Evolutionary conservation across 202 grass and related monocot species (phyloP).

Genomic region (Panicum hallii): DNA sequence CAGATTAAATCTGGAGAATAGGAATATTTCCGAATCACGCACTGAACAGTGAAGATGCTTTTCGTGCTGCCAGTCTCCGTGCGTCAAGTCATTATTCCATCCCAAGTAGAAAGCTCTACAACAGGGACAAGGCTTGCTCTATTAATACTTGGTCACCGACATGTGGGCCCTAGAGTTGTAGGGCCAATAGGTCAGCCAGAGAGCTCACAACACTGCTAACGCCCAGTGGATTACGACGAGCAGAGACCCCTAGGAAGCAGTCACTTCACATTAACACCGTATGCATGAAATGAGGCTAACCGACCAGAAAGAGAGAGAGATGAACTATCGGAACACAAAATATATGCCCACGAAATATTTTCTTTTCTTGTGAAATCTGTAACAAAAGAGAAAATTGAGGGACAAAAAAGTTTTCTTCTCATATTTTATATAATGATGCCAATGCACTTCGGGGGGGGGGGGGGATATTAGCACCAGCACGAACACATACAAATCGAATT

Average conservation of each 20-base stretch:
- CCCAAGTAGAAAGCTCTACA: background rate
- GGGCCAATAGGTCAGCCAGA: background rate
- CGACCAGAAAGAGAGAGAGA: background rate
- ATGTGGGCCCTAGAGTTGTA: background rate
- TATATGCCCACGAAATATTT: background rate
- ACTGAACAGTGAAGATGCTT: background rate
- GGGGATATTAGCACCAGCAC: background rate
- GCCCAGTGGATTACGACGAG: background rate
- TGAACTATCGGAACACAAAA: background rate
- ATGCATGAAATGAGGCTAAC: background rate
- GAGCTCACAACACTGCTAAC: background rate
- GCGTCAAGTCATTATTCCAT: background rate
- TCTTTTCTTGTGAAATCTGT: background rate
- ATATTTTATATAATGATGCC: too few species aligned
- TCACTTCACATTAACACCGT: background rate
- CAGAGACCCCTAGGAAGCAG: background rate
- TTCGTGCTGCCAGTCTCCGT: background rate
- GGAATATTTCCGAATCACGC: background rate
- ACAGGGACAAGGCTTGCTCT: background rate
- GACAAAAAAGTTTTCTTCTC: background rate
- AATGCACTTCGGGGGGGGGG: too few species aligned
- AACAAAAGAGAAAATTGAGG: background rate
- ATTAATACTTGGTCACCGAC: background rate
- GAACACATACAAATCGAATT: too few species aligned
- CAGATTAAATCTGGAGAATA: background rate